Evolutionary conservation across 1,284 basidiomycete species (phyloP), one percentile per base, ranked within the genome.

Genomic region (Agaricales sp.): DNA sequence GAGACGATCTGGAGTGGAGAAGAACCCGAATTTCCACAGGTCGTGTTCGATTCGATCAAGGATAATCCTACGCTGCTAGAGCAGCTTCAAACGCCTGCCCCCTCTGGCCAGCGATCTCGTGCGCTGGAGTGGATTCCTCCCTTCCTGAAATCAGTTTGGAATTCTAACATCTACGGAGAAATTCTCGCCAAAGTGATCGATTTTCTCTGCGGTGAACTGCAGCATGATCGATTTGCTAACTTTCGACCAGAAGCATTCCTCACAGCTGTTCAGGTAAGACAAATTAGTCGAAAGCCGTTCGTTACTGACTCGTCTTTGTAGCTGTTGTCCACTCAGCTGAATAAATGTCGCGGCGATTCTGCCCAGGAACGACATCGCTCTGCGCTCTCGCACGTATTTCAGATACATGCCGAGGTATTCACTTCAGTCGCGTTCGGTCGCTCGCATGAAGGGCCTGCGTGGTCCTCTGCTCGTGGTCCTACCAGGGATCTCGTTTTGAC

Each of bases 41-140:
- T 85, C 37, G 73, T 90, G 1, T 84, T 92, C 57, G 87, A 86
- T 55, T 76, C 83, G n/a, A 76, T 93, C 58, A 88, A 85, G 62
- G 82, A 87, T 57, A 93, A 92, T 59, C 60, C 73, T 1, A 72
- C 75, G 1, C 88, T 82, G 58, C 61, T 70, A 35, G 61, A 70
- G 16, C 60, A 80, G 20, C 58, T 90, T 3, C 67, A 71, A 45
- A 67, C 65, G 2, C 52, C 59, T 11, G 58, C 63, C 43, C 52
- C 64, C 4, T 55, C 58, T 16, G 61, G 61, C 14, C 68, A 70
- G 8, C 66, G 65, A 49, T 63, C 68, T 4, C 73, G 19, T 8
- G 16, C 16, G 16, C 39, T 41, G 6, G 19, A 20, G 4, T 41
- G 39, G 39, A 41, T 41, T 16, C 39, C 8, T 8, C 39, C 39